Evolutionary conservation across 371 early-diverging fungal genomes (phyloP), one percentile per base, ranked within the genome.

Genomic region (Massospora cicadina): DNA sequence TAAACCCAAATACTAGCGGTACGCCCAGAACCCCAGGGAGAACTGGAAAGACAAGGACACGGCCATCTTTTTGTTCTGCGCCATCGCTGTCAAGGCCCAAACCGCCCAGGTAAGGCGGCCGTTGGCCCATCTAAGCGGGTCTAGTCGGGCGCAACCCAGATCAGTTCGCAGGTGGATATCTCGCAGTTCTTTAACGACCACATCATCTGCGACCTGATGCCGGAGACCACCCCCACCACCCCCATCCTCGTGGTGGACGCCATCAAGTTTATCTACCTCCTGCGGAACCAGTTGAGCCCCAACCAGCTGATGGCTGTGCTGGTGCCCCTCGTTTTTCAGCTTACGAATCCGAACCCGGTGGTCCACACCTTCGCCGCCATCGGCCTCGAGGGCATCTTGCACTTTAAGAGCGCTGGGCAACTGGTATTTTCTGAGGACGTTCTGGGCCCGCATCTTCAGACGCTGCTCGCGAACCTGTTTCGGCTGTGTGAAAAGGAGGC

Each of bases 1-100:
- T 27, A 56, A 58, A 1, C 25, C 5, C 13, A 23, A 24, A 7
- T 12, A 28, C 10, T 57, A 60, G 65, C 3, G n/a, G 23, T 66
- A 63, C 63, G 78, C 75, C 30, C 68, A 75, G 21, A 82, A 91
- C 66, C 84, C 81, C 1, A 72, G 70, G 13, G 71, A 60, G n/a
- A 83, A 93, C 71, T 98, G 98, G 98, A 90, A 89, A 70, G 83
- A 88, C 55, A 96, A 98, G 74, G 95, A 98, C 68, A 87, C 90
- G 0, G 97, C 98, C 33, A 78, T 95, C 33, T 94, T 88, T 68
- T 74, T 96, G 71, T 78, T 93, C 33, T 91, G 88, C 2, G 83
- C 96, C 23, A 85, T 96, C 60, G 85, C 91, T 25, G 80, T 87
- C 13, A 83, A 82, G 54, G 77, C 80, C 33, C 71, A 76, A 1